These are phyloP conservation scores for Zelopaecilomyces penicillatus DNA, from an alignment of 2,329 filamentous ascomycete genomes.

Conservation along the genomic window DNA sequence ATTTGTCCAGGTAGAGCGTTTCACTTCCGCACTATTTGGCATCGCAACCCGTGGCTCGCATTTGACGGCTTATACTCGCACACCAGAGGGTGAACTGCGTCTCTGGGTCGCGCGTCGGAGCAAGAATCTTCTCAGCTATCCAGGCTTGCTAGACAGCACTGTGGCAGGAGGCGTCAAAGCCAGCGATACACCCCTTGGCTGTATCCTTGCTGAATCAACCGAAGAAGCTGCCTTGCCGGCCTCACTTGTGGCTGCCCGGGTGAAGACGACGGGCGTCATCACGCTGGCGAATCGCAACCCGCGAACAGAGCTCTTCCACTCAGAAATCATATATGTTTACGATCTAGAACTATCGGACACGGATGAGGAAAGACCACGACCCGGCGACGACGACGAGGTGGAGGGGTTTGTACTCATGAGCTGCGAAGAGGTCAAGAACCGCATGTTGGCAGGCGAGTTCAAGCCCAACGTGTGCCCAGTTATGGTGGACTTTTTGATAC, in stretches of 20 bases:
- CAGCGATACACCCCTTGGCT: conserved; percentile 56
- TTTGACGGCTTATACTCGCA: conserved; percentile 51
- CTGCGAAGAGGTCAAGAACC: conserved; percentile 49
- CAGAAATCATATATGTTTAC: conserved; percentile 56
- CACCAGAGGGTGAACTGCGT: conserved; percentile 36
- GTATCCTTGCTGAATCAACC: conserved; percentile 60
- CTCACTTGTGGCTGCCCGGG: conserved; percentile 16
- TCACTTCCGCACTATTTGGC: conserved; percentile 56
- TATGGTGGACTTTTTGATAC: conserved; percentile 72
- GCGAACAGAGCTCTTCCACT: conserved; percentile 22
- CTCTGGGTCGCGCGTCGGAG: conserved; percentile 68
- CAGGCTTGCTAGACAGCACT: conserved; percentile 68
- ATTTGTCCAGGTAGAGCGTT: conserved; percentile 47
- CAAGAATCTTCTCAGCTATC: conserved; percentile 61
- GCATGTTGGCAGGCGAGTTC: conserved; percentile 61
- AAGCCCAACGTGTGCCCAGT: conserved; percentile 78
- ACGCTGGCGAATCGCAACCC: conserved; percentile 25
- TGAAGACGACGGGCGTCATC: conserved; percentile 23
- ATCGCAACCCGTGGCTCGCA: conserved; percentile 58
- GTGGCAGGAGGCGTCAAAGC: conserved; percentile 70
- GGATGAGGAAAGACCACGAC: conserved; percentile 49
- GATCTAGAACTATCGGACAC: conserved; percentile 58
- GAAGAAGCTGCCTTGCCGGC: conserved; percentile 55
- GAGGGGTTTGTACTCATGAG: conserved; percentile 63
- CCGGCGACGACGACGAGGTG: conserved; percentile 74